Conservation (phyloP, 176 grass and related monocot genomes). For the Leersia perrieri region DNA sequence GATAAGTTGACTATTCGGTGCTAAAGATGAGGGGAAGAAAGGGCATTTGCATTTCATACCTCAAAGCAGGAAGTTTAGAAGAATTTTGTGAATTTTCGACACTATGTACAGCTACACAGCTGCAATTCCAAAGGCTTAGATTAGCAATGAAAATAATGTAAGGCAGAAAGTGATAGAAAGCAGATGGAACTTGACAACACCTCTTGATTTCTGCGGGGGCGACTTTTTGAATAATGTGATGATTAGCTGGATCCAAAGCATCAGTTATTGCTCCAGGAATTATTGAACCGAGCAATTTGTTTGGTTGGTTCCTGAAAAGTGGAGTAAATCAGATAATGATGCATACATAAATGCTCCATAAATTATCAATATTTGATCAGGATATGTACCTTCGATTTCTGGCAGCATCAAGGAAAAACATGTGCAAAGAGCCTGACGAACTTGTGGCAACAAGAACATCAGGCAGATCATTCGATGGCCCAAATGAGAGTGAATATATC, state of each 20-base stretch:
- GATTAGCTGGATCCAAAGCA: slow-evolving; percentile 84
- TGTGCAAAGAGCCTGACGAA: slow-evolving; percentile 93
- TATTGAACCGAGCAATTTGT: slow-evolving; percentile 67
- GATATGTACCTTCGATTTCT: slow-evolving; percentile 76
- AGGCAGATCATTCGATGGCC: slow-evolving; percentile 58
- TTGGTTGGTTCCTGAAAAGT: slow-evolving; percentile 60
- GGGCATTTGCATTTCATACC: slow-evolving; percentile 35
- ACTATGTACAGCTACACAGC: slow-evolving; percentile 56
- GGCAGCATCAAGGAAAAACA: slow-evolving; percentile 69
- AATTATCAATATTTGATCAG: not conserved
- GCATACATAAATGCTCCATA: not conserved
- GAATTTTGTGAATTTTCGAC: slow-evolving; percentile 62
- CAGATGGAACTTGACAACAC: slow-evolving; percentile 37
- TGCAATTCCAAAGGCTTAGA: slow-evolving; percentile 28
- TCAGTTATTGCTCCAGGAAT: slow-evolving; percentile 78
- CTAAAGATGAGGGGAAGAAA: not conserved
- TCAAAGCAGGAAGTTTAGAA: slow-evolving; percentile 55
- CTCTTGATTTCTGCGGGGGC: slow-evolving; percentile 68
- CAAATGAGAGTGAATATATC: slow-evolving; percentile 87
- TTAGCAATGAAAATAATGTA: slow-evolving; percentile 26
- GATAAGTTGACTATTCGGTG: not conserved
- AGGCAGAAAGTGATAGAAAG: not conserved
- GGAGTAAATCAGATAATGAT: slow-evolving; percentile 11
- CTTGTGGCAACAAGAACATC: slow-evolving; percentile 88
- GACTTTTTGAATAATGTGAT: slow-evolving; percentile 88